phyloP scores from a whole-genome alignment of 306 rosid genomes.

The Quercus robur region DNA sequence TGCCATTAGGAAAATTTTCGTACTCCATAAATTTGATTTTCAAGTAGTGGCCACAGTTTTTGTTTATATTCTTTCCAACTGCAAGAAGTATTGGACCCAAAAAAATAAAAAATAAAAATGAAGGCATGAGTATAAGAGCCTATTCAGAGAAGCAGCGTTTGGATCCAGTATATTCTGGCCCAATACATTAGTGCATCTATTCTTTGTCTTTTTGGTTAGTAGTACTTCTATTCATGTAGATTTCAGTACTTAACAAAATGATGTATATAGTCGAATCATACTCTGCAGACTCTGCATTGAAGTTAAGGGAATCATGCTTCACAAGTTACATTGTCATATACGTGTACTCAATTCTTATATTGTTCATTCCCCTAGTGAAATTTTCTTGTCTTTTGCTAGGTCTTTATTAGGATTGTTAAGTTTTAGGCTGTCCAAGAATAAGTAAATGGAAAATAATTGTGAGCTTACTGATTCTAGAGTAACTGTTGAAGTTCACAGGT shows the following conservation, averaged over 20 bases:
- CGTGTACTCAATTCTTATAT: constrained; percentile 15
- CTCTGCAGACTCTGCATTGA: background rate
- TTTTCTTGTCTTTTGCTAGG: background rate
- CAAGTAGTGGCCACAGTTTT: background rate
- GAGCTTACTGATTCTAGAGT: constrained; percentile 22
- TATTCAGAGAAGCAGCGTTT: background rate
- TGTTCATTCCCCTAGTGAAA: background rate
- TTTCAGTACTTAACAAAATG: background rate
- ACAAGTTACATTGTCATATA: constrained; percentile 17
- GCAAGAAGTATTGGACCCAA: background rate
- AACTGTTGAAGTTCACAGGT: constrained; percentile 20
- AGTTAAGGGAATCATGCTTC: constrained; percentile 19
- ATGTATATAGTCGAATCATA: background rate
- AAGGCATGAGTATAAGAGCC: background rate
- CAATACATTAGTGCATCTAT: background rate
- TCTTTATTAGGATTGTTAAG: too few species aligned
- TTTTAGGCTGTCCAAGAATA: background rate
- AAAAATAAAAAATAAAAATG: background rate
- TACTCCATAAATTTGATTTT: too few species aligned
- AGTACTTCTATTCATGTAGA: background rate
- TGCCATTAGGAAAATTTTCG: background rate
- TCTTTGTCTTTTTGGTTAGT: too few species aligned
- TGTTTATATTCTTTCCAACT: background rate
- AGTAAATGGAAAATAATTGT: constrained; percentile 8
- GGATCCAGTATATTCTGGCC: background rate